Evolutionary conservation across 2,329 filamentous ascomycete species (phyloP).

Genomic region (Pochonia chlamydosporia): DNA sequence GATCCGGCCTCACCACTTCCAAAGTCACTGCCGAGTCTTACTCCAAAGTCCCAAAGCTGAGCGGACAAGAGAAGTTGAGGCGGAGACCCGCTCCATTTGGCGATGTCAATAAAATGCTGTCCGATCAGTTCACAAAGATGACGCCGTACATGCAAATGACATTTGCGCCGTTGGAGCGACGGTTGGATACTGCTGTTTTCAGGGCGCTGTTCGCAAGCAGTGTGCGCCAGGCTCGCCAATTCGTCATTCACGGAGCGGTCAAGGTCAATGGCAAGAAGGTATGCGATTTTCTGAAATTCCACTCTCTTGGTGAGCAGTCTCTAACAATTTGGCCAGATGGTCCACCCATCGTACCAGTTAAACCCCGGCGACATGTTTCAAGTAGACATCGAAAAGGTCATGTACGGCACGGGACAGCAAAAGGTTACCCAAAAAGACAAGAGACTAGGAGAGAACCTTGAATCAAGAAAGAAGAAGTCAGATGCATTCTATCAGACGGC

Average conservation of each 20-base stretch:
- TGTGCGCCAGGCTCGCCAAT: constrained; percentile 85
- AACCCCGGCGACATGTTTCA: constrained; percentile 99
- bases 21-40: constrained; percentile 27
- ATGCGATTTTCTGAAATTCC: constrained; percentile 15
- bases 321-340: constrained; percentile 60
- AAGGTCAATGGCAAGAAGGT: constrained; percentile 97
- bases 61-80: constrained; percentile 12
- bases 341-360: constrained; percentile 83
- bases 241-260: constrained; percentile 87
- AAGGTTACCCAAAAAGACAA: constrained; percentile 41
- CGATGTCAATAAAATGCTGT: constrained; percentile 26
- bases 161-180: constrained; percentile 83
- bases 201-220: constrained; percentile 91
- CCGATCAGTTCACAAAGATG: constrained; percentile 32
- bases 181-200: constrained; percentile 92
- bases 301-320: background rate
- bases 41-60: constrained; percentile 22
- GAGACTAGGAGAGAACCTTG: constrained; percentile 19
- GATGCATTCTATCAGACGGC: constrained; percentile 17
- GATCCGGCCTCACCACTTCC: constrained; percentile 55
- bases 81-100: constrained; percentile 17
- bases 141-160: constrained; percentile 97
- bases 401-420: constrained; percentile 76
- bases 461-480: constrained; percentile 20
- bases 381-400: constrained; percentile 81